phyloP scores from a whole-genome alignment of 805 yeast species.

The Yarrowia divulgata region DNA sequence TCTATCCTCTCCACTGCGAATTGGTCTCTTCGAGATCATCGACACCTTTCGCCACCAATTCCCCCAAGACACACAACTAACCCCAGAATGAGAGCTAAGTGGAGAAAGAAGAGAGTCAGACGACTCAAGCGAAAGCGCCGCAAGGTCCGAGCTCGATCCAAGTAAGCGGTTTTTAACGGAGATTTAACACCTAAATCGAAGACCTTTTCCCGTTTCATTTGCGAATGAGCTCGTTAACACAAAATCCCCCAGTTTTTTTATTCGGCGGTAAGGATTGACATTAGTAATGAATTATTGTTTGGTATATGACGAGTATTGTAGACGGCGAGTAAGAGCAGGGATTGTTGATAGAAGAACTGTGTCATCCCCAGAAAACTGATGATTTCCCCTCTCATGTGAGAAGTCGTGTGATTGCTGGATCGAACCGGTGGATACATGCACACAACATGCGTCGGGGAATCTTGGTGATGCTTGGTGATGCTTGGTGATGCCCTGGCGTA shows the following conservation, averaged over 20 bases:
- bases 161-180: constrained; percentile 39
- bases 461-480: too few relatives aligned
- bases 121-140: constrained; percentile 99
- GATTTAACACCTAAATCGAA: constrained; percentile 29
- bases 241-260: constrained; percentile 32
- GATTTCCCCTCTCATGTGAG: too few relatives aligned
- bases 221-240: constrained; percentile 35
- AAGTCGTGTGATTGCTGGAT: too few relatives aligned
- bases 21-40: too few relatives aligned
- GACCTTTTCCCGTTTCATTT: constrained; percentile 32
- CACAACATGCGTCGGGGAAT: too few relatives aligned
- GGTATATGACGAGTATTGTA: background rate
- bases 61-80: background rate
- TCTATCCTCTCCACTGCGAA: too few relatives aligned
- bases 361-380: too few relatives aligned
- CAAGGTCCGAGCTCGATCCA: constrained; percentile 97
- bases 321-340: too few relatives aligned
- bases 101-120: constrained; percentile 99
- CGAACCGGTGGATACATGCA: too few relatives aligned
- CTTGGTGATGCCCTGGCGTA: too few relatives aligned
- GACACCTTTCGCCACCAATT: background rate
- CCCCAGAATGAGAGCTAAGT: constrained; percentile 64
- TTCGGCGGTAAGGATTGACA: constrained; percentile 31
- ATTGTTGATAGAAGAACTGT: too few relatives aligned
- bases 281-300: constrained; percentile 38